Evolutionary conservation across 2,329 filamentous ascomycete species (phyloP), one percentile per base, ranked within the genome.

Genomic region (Colletotrichum karsti): DNA sequence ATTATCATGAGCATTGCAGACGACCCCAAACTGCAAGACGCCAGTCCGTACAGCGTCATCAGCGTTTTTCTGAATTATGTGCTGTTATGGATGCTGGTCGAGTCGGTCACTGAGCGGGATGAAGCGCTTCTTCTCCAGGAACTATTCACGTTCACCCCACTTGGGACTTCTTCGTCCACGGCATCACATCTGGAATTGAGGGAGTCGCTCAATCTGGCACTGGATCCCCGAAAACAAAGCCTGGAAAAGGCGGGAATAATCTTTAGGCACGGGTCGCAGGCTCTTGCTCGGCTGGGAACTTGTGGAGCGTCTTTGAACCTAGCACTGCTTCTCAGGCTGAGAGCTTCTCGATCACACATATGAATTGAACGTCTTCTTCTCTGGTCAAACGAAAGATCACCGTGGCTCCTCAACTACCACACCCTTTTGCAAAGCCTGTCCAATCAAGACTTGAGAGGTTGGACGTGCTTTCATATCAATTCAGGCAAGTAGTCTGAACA

Each of bases 21-120:
- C n/a, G 7, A 60, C 7, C 42, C 55, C 37, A 24, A 65, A 22
- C 37, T 65, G 3, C 62, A 65, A 44, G 62, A 60, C 30, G 62
- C 62, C 2, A 22, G 60, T 2, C 62, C 62, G 3, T 65, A 60
- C 10, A 61, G 55, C 30, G 46, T 61, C 15, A 59, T 65, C 8
- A 13, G 46, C 2, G 39, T 53, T 1, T 65, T 65, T 22, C 56
- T 65, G 10, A 18, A 44, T n/a, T 48, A 61, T 12, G 46, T 61
- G 13, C 20, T 65, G 1, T 22, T 60, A 2, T 65, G 55, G 62
- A 39, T 48, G 15, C 26, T 65, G n/a, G 15, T 39, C 8, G 39
- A 53, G 13, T 44, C 55, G 4, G 30, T 26, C n/a, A 10, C 35
- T n/a, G n/a, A n/a, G n/a, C n/a, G n/a, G 12, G 18, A 46, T n/a